Percentiles rank a stretch among this genome's conserved stretches.
Conservation (phyloP, 116 monocot species). For the Posidonia oceanica region DNA sequence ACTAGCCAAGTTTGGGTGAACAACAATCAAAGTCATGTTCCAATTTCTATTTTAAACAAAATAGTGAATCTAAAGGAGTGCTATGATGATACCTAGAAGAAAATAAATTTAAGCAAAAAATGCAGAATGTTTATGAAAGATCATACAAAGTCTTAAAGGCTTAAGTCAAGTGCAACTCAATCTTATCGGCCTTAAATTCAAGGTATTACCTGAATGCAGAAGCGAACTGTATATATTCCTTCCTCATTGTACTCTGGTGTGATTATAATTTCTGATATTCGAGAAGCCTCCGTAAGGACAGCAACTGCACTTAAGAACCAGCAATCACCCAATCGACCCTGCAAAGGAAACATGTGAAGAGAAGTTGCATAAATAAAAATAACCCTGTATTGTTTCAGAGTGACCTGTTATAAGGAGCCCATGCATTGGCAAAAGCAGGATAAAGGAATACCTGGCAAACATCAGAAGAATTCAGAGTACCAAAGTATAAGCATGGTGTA, state of each 20-base stretch:
- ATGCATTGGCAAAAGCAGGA: background rate
- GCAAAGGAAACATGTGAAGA: conserved; percentile 16
- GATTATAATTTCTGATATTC: conserved; percentile 96
- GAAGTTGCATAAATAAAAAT: background rate
- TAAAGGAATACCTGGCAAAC: conserved; percentile 74
- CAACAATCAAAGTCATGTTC: no score
- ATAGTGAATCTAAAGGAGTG: no score
- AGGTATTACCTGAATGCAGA: conserved; percentile 84
- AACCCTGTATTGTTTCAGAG: background rate
- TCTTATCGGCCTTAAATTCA: background rate
- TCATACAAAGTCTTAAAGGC: no score
- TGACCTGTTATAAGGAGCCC: background rate
- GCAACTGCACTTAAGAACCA: conserved; percentile 99
- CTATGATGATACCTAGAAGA: no score
- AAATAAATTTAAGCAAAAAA: no score
- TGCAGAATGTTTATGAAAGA: no score
- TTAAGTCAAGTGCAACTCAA: no score
- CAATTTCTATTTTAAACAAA: no score
- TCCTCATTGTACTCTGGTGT: conserved; percentile 92
- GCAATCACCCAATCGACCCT: conserved; percentile 96
- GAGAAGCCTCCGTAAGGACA: conserved; percentile 86
- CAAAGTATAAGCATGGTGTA: conserved; percentile 42
- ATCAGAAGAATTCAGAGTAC: conserved; percentile 89
- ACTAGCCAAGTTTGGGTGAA: no score
- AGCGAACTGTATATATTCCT: conserved; percentile 96